Evolutionary conservation across 2,329 filamentous ascomycete species (phyloP).

Genomic region (Penicillium sp.): DNA sequence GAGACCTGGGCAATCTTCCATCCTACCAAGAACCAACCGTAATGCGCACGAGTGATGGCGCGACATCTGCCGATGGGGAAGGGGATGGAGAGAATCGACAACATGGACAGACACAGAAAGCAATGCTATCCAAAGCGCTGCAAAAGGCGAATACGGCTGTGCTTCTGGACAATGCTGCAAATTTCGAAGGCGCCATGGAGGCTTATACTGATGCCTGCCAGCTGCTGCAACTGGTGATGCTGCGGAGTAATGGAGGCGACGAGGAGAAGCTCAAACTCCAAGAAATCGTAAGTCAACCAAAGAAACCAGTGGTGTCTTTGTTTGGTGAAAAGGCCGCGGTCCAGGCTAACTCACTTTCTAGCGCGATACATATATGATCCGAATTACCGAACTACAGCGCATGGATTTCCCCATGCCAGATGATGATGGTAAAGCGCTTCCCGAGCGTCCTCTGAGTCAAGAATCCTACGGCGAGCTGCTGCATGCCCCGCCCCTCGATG

Average conservation of each 20-base stretch:
- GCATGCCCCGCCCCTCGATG: slow-evolving; percentile 41
- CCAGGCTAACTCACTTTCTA: slow-evolving; percentile 45
- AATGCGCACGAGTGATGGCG: slow-evolving; percentile 36
- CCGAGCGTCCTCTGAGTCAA: slow-evolving; percentile 70
- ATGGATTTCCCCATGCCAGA: slow-evolving; percentile 62
- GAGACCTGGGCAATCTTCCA: slow-evolving; percentile 12
- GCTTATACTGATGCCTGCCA: slow-evolving; percentile 92
- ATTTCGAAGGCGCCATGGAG: slow-evolving; percentile 87
- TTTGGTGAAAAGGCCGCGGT: neutral
- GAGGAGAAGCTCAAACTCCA: slow-evolving; percentile 84
- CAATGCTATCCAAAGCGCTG: slow-evolving; percentile 93
- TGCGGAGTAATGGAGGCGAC: slow-evolving; percentile 80
- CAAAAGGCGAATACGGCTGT: slow-evolving; percentile 97
- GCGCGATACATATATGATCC: slow-evolving; percentile 87
- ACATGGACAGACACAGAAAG: slow-evolving; percentile 77
- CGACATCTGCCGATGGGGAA: slow-evolving; percentile 33
- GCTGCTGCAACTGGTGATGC: slow-evolving; percentile 84
- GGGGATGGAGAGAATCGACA: slow-evolving; percentile 42
- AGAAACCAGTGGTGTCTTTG: neutral
- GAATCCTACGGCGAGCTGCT: slow-evolving; percentile 55
- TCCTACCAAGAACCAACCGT: slow-evolving; percentile 26
- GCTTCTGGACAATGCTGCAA: slow-evolving; percentile 92
- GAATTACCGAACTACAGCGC: slow-evolving; percentile 84
- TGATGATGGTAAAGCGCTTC: slow-evolving; percentile 74
- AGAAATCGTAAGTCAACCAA: slow-evolving; percentile 74